Percentiles rank a stretch among this genome's conserved stretches.
Conservation (phyloP, 2,329 filamentous ascomycete species). For the Neocucurbitaria cava region DNA sequence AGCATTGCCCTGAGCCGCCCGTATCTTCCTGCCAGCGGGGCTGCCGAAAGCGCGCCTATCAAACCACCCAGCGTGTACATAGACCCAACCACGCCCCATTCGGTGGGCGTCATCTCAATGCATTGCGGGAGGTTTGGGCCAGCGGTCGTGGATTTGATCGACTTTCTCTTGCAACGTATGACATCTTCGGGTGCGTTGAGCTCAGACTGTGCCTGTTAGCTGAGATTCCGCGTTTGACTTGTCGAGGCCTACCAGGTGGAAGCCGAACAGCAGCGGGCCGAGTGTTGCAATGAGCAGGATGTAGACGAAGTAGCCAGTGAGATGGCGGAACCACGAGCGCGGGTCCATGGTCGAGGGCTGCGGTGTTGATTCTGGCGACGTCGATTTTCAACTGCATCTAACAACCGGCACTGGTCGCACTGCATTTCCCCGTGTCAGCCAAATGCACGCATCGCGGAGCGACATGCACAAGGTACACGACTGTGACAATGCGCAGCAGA, state of each 20-base stretch:
- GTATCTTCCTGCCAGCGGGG: conserved; percentile 76
- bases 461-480: conserved; percentile 10
- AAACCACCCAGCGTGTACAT: conserved; percentile 92
- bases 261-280: conserved; percentile 92
- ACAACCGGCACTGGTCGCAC: neutral
- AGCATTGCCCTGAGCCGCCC: conserved; percentile 81
- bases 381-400: conserved; percentile 9
- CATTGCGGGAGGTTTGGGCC: conserved; percentile 69
- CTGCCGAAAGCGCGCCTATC: conserved; percentile 79
- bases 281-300: conserved; percentile 79
- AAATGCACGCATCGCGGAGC: neutral
- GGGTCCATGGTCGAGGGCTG: conserved; percentile 43
- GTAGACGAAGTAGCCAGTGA: conserved; percentile 80
- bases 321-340: conserved; percentile 51
- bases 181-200: conserved; percentile 95
- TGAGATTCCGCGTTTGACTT: neutral
- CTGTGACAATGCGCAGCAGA: conserved; percentile 12
- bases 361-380: conserved; percentile 13
- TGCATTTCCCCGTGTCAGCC: conserved; percentile 18
- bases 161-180: conserved; percentile 79
- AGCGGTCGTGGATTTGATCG: conserved; percentile 50
- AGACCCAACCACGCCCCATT: conserved; percentile 87
- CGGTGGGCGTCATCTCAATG: conserved; percentile 82
- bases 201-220: conserved; percentile 70
- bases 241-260: conserved; percentile 73